phyloP scores from a whole-genome alignment of 2,329 filamentous ascomycete species.

The Aspergillus sp. region DNA sequence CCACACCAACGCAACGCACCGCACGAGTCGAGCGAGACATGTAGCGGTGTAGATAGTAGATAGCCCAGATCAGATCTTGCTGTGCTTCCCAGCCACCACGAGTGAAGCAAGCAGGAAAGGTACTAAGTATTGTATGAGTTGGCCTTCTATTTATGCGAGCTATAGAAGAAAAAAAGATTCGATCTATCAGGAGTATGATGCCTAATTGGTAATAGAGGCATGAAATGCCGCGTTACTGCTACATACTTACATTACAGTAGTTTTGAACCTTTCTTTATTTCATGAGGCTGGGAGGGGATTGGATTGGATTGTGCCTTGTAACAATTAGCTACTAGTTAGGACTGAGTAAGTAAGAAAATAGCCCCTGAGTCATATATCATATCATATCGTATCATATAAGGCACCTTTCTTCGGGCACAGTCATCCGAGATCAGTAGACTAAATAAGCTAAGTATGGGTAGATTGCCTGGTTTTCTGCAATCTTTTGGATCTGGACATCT shows the following conservation, averaged over 20 bases:
- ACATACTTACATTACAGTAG: no score
- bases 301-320: no score
- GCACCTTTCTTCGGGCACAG: not conserved
- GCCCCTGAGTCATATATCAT: constrained; percentile 1
- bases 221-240: no score
- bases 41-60: not conserved
- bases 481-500: not conserved
- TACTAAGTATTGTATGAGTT: not conserved
- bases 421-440: not conserved
- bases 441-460: no score
- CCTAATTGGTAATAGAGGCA: no score
- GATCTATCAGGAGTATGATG: no score
- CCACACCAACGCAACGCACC: constrained; percentile 4
- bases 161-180: no score
- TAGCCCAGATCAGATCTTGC: not conserved
- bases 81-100: not conserved
- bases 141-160: not conserved
- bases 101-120: not conserved
- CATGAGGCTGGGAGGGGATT: no score
- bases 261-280: no score
- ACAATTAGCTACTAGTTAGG: no score
- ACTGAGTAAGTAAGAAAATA: not conserved
- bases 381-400: no score
- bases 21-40: not conserved
- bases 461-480: not conserved